phyloP scores from a whole-genome alignment of 345 rosid genomes.

The Mallotus nudiflorus region DNA sequence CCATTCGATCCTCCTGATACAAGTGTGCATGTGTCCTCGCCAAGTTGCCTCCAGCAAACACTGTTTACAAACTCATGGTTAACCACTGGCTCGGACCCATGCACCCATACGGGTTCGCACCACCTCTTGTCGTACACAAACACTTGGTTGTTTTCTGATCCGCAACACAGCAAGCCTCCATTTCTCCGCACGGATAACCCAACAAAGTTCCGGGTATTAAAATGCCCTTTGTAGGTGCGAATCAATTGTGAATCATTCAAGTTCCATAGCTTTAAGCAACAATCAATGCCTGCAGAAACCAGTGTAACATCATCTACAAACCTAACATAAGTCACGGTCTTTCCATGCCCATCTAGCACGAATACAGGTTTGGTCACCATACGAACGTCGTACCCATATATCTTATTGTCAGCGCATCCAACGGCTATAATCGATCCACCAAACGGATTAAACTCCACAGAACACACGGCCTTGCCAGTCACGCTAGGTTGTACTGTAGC shows the following conservation, averaged over 20 bases:
- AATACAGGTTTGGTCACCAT: constrained; percentile 43
- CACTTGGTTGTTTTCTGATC: constrained; percentile 73
- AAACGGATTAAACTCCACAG: constrained; percentile 76
- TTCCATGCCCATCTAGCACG: constrained; percentile 58
- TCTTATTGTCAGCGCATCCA: constrained; percentile 75
- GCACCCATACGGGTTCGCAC: constrained; percentile 78
- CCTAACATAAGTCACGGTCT: constrained; percentile 67
- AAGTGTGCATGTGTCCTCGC: constrained; percentile 59
- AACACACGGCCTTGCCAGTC: constrained; percentile 48
- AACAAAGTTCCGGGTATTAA: constrained; percentile 66
- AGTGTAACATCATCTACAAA: constrained; percentile 45
- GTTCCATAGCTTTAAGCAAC: constrained; percentile 73
- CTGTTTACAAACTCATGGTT: constrained; percentile 61
- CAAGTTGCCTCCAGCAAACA: constrained; percentile 78
- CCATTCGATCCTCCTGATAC: constrained; percentile 90
- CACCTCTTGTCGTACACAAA: constrained; percentile 78
- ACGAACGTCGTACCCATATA: constrained; percentile 68
- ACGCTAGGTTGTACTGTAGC: constrained; percentile 51
- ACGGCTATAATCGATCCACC: constrained; percentile 53
- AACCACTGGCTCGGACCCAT: constrained; percentile 40
- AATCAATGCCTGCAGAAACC: constrained; percentile 65
- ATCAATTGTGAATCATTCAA: constrained; percentile 25
- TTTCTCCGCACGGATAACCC: constrained; percentile 79
- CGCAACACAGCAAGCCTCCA: constrained; percentile 75
- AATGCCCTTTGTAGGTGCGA: constrained; percentile 69